phyloP scores from a whole-genome alignment of 2,329 filamentous ascomycete species.

The Neopestalotiopsis sp. region DNA sequence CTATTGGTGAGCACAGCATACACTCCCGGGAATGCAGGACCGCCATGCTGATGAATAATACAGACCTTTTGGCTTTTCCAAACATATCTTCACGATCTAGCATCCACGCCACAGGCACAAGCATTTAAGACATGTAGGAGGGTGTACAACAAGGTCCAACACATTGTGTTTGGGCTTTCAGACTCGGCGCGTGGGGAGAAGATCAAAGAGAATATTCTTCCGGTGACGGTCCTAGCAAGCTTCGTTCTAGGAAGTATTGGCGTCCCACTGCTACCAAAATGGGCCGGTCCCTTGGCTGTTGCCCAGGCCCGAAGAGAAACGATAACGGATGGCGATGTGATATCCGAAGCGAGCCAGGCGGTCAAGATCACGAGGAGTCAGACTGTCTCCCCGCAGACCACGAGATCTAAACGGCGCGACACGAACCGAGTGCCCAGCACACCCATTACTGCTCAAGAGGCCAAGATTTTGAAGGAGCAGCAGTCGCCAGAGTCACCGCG shows the following conservation, averaged over 20 bases:
- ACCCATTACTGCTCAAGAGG: constrained; percentile 41
- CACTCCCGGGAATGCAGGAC: constrained; percentile 19
- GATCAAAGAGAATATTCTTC: constrained; percentile 81
- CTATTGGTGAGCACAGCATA: constrained; percentile 66
- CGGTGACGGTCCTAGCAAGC: constrained; percentile 80
- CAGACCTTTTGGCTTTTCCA: constrained; percentile 93
- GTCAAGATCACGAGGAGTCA: constrained; percentile 69
- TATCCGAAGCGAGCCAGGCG: constrained; percentile 58
- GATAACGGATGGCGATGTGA: constrained; percentile 59
- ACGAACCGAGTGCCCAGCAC: constrained; percentile 51
- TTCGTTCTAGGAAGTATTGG: constrained; percentile 80
- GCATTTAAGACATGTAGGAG: constrained; percentile 82
- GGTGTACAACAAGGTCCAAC: constrained; percentile 87
- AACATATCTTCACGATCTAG: constrained; percentile 83
- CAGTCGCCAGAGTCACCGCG: constrained; percentile 15
- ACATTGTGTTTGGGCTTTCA: constrained; percentile 81
- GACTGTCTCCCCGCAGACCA: constrained; percentile 61
- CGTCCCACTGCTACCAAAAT: constrained; percentile 75
- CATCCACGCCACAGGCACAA: constrained; percentile 74
- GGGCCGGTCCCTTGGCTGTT: constrained; percentile 80
- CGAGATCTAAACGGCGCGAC: constrained; percentile 57
- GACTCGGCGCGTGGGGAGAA: constrained; percentile 73
- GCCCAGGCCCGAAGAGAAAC: constrained; percentile 81
- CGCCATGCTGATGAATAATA: constrained; percentile 28
- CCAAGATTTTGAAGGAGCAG: constrained; percentile 15